These are phyloP conservation scores for Podospora didyma DNA, from an alignment of 495 filamentous ascomycete species.

Conservation along the genomic window DNA sequence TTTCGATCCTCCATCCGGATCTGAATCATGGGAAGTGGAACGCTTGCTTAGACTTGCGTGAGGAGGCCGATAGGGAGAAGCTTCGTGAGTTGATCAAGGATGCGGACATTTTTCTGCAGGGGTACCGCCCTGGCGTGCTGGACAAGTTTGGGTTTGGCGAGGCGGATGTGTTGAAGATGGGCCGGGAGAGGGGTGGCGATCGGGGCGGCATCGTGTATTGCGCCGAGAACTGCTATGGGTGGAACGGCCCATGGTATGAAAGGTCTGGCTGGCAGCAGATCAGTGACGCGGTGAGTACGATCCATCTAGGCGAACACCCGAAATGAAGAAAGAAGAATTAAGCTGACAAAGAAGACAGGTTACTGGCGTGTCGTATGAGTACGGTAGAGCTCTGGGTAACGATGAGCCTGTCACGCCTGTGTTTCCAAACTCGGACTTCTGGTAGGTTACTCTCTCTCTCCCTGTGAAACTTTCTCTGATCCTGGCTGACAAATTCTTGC, in stretches of 20 bases:
- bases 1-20: slow-evolving; percentile 41
- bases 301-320: background rate
- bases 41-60: slow-evolving; percentile 45
- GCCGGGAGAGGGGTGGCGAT: slow-evolving; percentile 31
- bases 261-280: slow-evolving; percentile 56
- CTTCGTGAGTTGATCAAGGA: slow-evolving; percentile 45
- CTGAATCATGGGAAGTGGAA: slow-evolving; percentile 59
- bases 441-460: background rate
- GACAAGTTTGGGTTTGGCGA: slow-evolving; percentile 51
- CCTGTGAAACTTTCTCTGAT: background rate
- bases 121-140: slow-evolving; percentile 49
- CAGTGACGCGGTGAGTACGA: slow-evolving; percentile 35
- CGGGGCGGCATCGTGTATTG: slow-evolving; percentile 45
- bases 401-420: slow-evolving; percentile 57
- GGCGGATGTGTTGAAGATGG: slow-evolving; percentile 46
- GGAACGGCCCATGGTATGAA: slow-evolving; percentile 48
- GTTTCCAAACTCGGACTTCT: slow-evolving; percentile 64
- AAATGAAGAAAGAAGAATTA: background rate
- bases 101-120: slow-evolving; percentile 56
- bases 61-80: slow-evolving; percentile 36
- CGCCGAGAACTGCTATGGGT: slow-evolving; percentile 57
- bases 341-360: slow-evolving; percentile 10
- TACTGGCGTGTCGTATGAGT: slow-evolving; percentile 50
- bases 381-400: slow-evolving; percentile 55
- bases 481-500: background rate